phyloP scores from a whole-genome alignment of 805 yeast species.

The Zygoascus bituminiphila region DNA sequence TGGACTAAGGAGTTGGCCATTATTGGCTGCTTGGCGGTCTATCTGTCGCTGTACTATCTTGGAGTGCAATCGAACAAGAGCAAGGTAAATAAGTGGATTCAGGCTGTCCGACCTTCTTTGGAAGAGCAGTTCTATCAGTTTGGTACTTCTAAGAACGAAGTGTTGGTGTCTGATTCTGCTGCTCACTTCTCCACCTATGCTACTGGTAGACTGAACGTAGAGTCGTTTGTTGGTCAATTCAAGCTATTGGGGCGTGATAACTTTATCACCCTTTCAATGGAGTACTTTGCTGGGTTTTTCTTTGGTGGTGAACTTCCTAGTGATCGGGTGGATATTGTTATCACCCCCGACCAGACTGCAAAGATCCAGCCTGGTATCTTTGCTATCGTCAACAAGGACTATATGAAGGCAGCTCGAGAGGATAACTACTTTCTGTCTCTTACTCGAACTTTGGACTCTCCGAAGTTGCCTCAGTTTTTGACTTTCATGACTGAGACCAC shows the following conservation, averaged over 20 bases:
- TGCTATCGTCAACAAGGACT: slow-evolving; percentile 76
- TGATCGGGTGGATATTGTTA: slow-evolving; percentile 52
- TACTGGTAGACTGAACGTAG: slow-evolving; percentile 77
- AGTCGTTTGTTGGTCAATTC: slow-evolving; percentile 51
- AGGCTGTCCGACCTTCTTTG: slow-evolving; percentile 44
- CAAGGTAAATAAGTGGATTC: slow-evolving; percentile 47
- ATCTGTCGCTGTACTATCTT: slow-evolving; percentile 42
- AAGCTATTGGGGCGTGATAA: slow-evolving; percentile 75
- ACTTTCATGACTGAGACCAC: slow-evolving; percentile 86
- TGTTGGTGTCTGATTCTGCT: slow-evolving; percentile 50
- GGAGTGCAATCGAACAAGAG: slow-evolving; percentile 56
- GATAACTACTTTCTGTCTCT: slow-evolving; percentile 75
- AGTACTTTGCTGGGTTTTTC: slow-evolving; percentile 49
- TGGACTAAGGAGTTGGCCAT: slow-evolving; percentile 71
- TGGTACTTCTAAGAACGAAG: slow-evolving; percentile 34
- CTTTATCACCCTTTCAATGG: slow-evolving; percentile 56
- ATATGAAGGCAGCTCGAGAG: slow-evolving; percentile 69
- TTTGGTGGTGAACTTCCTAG: slow-evolving; percentile 35
- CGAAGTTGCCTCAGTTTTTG: slow-evolving; percentile 61
- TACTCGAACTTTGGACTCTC: slow-evolving; percentile 70
- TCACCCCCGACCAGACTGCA: slow-evolving; percentile 49
- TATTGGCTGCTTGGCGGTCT: slow-evolving; percentile 40
- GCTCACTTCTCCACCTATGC: slow-evolving; percentile 66
- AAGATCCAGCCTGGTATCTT: slow-evolving; percentile 63
- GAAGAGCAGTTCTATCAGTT: slow-evolving; percentile 68